Percentiles rank a stretch among this genome's conserved stretches.
These are phyloP conservation scores for Candida ipomoeae DNA, from an alignment of 805 yeast genomes.

Conservation along the genomic window DNA sequence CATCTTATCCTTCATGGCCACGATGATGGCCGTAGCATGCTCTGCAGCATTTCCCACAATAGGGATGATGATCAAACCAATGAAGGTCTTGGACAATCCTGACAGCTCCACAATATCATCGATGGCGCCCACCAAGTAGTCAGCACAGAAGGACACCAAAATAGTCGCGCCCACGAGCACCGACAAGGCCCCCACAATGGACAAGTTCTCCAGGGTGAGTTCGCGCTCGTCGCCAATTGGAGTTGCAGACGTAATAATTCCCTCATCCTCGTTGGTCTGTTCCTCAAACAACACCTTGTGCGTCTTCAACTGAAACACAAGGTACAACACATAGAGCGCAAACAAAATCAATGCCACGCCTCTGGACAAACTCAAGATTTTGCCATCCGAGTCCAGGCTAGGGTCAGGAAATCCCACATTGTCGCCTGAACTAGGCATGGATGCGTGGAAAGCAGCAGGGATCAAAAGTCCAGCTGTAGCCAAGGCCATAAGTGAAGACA, in stretches of 20 bases:
- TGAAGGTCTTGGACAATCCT: constrained; percentile 89
- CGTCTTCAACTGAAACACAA: constrained; percentile 84
- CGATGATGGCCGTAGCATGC: constrained; percentile 94
- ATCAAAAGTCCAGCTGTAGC: constrained; percentile 84
- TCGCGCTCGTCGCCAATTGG: constrained; percentile 19
- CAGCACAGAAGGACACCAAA: constrained; percentile 86
- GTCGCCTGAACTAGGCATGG: constrained; percentile 48
- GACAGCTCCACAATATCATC: constrained; percentile 81
- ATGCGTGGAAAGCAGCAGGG: constrained; percentile 94
- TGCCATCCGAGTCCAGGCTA: constrained; percentile 31
- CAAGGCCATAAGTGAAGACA: constrained; percentile 89
- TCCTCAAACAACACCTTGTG: constrained; percentile 75
- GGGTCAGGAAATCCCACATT: constrained; percentile 40
- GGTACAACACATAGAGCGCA: constrained; percentile 69
- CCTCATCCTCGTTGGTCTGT: constrained; percentile 38
- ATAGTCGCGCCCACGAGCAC: constrained; percentile 65
- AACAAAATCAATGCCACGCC: constrained; percentile 80
- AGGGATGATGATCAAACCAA: constrained; percentile 90
- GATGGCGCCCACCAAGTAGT: constrained; percentile 87
- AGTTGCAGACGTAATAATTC: constrained; percentile 31
- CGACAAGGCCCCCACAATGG: constrained; percentile 50
- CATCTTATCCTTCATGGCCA: constrained; percentile 95
- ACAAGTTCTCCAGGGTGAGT: constrained; percentile 36
- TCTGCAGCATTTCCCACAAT: constrained; percentile 99
- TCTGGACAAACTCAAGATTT: constrained; percentile 73